A percentile compares a stretch with the other conserved stretches of the same genome.
Evolutionary conservation across 2,329 filamentous ascomycete species (phyloP).

Genomic region (Macrophomina pseudophaseolina): DNA sequence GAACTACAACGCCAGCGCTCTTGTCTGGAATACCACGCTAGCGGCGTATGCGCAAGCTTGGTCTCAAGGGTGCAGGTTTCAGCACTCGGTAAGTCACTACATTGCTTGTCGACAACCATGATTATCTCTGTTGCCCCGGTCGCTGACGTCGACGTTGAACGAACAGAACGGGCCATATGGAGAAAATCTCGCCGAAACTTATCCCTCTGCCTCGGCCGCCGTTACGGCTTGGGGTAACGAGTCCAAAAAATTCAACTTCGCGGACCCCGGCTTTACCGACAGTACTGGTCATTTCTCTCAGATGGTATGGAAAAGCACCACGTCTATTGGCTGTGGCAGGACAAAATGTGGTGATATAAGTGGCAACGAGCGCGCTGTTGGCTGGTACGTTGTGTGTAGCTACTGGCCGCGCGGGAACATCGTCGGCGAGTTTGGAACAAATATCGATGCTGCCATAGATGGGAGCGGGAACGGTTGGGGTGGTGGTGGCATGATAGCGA

Average conservation of each 20-base stretch:
- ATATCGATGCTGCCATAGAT: slow-evolving; percentile 36
- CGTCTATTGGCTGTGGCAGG: slow-evolving; percentile 34
- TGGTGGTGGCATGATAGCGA: slow-evolving; percentile 13
- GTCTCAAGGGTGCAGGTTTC: slow-evolving; percentile 54
- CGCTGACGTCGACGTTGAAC: too few species aligned
- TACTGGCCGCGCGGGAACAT: slow-evolving; percentile 47
- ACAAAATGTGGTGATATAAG: slow-evolving; percentile 29
- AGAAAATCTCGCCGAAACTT: slow-evolving; percentile 76
- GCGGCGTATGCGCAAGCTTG: slow-evolving; percentile 61
- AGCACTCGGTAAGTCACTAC: slow-evolving; percentile 53
- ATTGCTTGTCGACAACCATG: too few species aligned
- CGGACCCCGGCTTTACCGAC: slow-evolving; percentile 56
- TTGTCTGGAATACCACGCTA: slow-evolving; percentile 71
- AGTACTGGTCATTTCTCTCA: slow-evolving; percentile 38
- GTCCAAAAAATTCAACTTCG: slow-evolving; percentile 63
- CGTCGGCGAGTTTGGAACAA: slow-evolving; percentile 39
- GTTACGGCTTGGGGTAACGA: slow-evolving; percentile 73
- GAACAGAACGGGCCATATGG: slow-evolving; percentile 66
- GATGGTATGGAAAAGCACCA: slow-evolving; percentile 36
- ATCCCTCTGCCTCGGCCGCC: slow-evolving; percentile 61
- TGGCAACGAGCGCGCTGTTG: slow-evolving; percentile 7
- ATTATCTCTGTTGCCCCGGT: too few species aligned
- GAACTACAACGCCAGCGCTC: slow-evolving; percentile 63
- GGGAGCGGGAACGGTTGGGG: slow-evolving; percentile 16
- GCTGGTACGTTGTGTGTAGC: slow-evolving; percentile 41